Conservation (phyloP, 805 yeast genomes). For the Metschnikowia rubicola region DNA sequence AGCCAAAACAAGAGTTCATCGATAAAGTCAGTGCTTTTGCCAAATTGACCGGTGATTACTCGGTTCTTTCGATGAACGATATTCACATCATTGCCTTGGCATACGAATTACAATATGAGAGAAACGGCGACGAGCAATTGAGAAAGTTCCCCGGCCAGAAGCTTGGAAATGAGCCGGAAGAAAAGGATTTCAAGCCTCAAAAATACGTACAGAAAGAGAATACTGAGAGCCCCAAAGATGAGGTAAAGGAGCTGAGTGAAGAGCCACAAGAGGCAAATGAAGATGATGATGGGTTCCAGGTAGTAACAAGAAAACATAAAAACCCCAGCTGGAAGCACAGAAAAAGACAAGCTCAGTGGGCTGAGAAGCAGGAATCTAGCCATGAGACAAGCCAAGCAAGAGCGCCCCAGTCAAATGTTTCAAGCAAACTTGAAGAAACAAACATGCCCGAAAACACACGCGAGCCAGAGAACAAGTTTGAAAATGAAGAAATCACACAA, state of each 20-base stretch:
- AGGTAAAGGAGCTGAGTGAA: constrained; percentile 6
- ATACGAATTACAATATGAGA: constrained; percentile 80
- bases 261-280: constrained; percentile 7
- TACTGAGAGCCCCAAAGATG: no score
- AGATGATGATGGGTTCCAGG: constrained; percentile 25
- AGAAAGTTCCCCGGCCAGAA: constrained; percentile 71
- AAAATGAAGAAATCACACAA: no score
- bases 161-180: constrained; percentile 23
- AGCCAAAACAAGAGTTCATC: constrained; percentile 66
- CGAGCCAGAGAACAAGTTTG: no score
- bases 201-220: no score
- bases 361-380: no score
- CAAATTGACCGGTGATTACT: constrained; percentile 83
- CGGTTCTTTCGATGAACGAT: constrained; percentile 88
- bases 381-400: no score
- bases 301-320: constrained; percentile 16
- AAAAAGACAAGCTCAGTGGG: background rate
- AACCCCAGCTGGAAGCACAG: background rate
- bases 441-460: no score
- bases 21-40: constrained; percentile 73
- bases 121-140: constrained; percentile 66
- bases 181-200: background rate
- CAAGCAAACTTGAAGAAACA: no score
- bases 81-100: constrained; percentile 87
- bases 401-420: no score